Evolutionary conservation across 345 rosid genomes (phyloP), one percentile per base, ranked within the genome.

Genomic region (Durio zibethinus): DNA sequence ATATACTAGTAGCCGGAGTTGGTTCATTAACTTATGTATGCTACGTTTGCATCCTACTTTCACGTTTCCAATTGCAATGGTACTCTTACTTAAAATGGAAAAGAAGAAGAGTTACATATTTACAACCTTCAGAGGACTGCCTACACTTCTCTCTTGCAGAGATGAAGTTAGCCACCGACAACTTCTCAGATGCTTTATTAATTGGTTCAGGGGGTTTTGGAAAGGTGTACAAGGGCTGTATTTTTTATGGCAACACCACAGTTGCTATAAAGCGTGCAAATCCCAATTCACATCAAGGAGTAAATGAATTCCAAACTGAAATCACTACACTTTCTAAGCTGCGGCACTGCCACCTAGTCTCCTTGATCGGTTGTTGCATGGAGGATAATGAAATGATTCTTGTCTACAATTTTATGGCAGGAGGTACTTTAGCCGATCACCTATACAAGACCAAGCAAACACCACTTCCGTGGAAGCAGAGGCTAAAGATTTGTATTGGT

Each of bases 121-220:
- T 63, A 9, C 7, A 2, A 11, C 21, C 82, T 11, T 87, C 91
- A 14, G 71, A 47, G 18, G 80, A 91, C 52, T 91, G 91, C 56
- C 83, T 86, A 27, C 91, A 85, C 50, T 90, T 90, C 78, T 73
- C 90, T 2, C 70, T 89, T 10, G 60, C 72, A 0, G 92, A 90
- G 85, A 87, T 89, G 23, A 82, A 70, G 72, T 76, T 72, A 0
- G 88, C 87, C 0, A 86, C 90, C 10, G 76, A 84, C 54, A 82
- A 85, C 80, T 89, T 90, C 40, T 67, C 84, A 6, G 89, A 85
- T 53, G 79, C 84, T 15, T 73, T 70, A 18, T 83, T 84, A 21
- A 84, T 89, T 23, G 90, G 91, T 2, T 85, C 85, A 60, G 94
- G 92, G 59, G 91, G 92, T 12, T 89, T 86, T 12, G 88, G 94